Evolutionary conservation across 2,329 filamentous ascomycete genomes (phyloP).

Genomic region (Sporothrix sp.): DNA sequence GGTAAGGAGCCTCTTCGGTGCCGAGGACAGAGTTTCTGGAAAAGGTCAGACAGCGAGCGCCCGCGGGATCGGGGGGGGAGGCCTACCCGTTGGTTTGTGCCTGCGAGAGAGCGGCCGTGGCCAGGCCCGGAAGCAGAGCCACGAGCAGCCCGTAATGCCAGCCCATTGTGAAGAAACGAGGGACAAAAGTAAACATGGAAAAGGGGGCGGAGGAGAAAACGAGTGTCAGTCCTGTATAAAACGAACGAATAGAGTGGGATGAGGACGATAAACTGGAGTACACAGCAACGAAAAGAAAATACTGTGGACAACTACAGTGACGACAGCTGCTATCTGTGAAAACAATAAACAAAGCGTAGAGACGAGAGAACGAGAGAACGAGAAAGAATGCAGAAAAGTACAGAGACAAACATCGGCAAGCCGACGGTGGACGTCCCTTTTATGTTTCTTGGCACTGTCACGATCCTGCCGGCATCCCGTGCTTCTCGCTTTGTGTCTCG

Average conservation of each 20-base stretch:
- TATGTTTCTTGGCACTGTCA: too few relatives aligned
- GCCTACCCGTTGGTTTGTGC: slow-evolving; percentile 30
- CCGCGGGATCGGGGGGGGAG: too few relatives aligned
- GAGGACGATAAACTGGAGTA: background rate
- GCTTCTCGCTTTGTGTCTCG: too few relatives aligned
- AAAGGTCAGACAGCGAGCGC: too few relatives aligned
- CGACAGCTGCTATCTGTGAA: background rate
- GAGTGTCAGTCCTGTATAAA: background rate
- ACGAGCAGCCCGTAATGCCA: slow-evolving; percentile 7
- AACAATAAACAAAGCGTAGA: too few relatives aligned
- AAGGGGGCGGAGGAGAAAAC: background rate
- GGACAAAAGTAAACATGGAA: background rate
- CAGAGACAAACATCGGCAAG: too few relatives aligned
- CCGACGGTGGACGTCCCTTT: too few relatives aligned
- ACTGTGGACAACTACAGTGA: background rate
- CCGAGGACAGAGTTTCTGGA: slow-evolving; percentile 31
- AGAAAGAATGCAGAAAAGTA: too few relatives aligned
- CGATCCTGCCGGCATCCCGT: too few relatives aligned
- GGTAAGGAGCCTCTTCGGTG: slow-evolving; percentile 28
- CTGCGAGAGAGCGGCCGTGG: slow-evolving; percentile 23
- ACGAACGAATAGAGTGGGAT: background rate
- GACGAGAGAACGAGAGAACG: too few relatives aligned
- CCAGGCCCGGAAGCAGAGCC: slow-evolving; percentile 19
- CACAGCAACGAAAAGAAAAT: too few relatives aligned
- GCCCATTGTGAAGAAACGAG: slow-evolving; percentile 3